phyloP scores from a whole-genome alignment of 768 basidiomycete genomes.

The Suillus americanus region DNA sequence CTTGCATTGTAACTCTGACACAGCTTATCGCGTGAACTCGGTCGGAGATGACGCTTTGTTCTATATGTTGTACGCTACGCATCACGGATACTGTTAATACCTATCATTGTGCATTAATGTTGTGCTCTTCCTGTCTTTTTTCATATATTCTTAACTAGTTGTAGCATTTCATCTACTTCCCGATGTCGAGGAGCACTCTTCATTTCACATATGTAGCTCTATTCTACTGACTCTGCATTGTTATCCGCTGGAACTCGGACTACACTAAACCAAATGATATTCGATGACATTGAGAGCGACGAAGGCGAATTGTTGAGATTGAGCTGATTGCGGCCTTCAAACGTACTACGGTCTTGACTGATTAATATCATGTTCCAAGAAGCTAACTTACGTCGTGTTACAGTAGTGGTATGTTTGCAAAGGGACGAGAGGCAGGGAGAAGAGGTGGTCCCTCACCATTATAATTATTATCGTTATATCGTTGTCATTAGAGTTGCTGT shows the following conservation, averaged over 20 bases:
- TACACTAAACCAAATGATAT: slow-evolving; percentile 6
- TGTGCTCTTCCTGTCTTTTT: neutral
- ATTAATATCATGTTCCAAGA: too few relatives aligned
- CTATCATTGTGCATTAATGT: slow-evolving; percentile 8
- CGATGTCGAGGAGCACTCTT: slow-evolving; percentile 1
- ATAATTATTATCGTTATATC: too few relatives aligned
- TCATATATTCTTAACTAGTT: slow-evolving; percentile 8
- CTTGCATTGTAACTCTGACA: slow-evolving; percentile 29
- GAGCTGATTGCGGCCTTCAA: neutral
- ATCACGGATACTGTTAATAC: slow-evolving; percentile 8
- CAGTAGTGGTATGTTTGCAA: too few relatives aligned
- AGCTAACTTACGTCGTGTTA: too few relatives aligned
- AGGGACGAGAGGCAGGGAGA: too few relatives aligned
- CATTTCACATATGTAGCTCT: slow-evolving; percentile 24
- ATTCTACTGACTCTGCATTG: slow-evolving; percentile 5
- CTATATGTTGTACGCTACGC: slow-evolving; percentile 10
- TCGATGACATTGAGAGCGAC: neutral
- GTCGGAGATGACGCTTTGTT: slow-evolving; percentile 9
- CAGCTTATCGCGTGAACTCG: neutral
- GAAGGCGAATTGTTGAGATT: neutral
- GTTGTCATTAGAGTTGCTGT: too few relatives aligned
- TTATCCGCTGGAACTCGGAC: slow-evolving; percentile 7
- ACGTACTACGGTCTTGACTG: too few relatives aligned
- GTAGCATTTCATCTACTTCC: slow-evolving; percentile 8
- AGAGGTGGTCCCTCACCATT: too few relatives aligned